Conservation (phyloP, 148 eudicot species). For the Chenopodium formosanum region DNA sequence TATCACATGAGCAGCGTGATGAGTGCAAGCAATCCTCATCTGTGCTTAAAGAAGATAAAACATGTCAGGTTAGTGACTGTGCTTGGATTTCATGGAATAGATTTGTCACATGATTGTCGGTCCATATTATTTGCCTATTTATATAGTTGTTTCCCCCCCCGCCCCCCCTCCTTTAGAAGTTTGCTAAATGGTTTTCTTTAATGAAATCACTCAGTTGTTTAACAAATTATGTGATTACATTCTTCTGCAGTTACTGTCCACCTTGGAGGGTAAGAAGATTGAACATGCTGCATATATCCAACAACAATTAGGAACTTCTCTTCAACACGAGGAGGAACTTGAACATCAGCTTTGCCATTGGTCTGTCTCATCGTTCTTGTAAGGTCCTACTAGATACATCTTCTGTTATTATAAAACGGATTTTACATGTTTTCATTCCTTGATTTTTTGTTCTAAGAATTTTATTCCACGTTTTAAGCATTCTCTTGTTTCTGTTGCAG, state of each 20-base stretch:
- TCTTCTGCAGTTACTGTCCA: constrained; percentile 35
- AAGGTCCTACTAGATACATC: constrained; percentile 36
- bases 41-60: constrained; percentile 42
- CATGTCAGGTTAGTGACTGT: constrained; percentile 53
- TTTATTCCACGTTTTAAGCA: not conserved
- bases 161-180: not conserved
- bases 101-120: not conserved
- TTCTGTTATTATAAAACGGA: not conserved
- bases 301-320: constrained; percentile 35
- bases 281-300: constrained; percentile 29
- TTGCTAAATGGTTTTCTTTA: not conserved
- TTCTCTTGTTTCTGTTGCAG: constrained; percentile 36
- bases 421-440: not conserved
- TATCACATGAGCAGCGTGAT: constrained; percentile 60
- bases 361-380: constrained; percentile 65
- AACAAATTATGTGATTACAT: not conserved
- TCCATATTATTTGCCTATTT: no score
- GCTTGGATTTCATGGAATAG: not conserved
- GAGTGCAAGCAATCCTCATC: constrained; percentile 47
- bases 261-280: constrained; percentile 39
- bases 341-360: constrained; percentile 50
- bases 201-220: not conserved
- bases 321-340: constrained; percentile 41
- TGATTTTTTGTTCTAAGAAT: not conserved
- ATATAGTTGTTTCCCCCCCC: no score